Conservation (phyloP, 306 rosid species). For the Cucurbita maxima region DNA sequence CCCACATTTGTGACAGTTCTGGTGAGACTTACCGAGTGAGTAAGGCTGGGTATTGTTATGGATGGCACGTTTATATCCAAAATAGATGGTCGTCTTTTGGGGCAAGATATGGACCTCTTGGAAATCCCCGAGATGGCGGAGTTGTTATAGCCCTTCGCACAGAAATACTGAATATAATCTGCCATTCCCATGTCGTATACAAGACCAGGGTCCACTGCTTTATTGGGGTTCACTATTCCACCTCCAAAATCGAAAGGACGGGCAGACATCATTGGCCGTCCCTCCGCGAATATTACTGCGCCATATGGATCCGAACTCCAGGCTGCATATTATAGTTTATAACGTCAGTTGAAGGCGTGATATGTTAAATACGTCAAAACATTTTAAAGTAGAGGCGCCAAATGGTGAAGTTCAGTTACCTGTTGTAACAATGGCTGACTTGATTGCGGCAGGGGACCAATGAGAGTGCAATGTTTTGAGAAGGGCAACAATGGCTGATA, state of each 20-base stretch:
- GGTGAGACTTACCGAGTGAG: background rate
- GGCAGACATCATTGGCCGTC: background rate
- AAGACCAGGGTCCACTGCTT: background rate
- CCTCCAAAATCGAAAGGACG: background rate
- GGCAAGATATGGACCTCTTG: background rate
- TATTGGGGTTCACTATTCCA: background rate
- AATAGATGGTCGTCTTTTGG: background rate
- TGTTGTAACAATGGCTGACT: conserved; percentile 15
- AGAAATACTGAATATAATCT: background rate
- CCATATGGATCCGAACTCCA: background rate
- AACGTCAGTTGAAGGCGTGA: background rate
- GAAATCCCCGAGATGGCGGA: background rate
- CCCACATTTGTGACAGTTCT: background rate
- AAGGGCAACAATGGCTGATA: conserved; percentile 21
- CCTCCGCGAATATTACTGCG: background rate
- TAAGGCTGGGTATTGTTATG: background rate
- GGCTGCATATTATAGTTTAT: background rate
- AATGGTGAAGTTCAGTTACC: conserved; percentile 1
- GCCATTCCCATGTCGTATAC: background rate
- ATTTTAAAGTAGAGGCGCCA: background rate
- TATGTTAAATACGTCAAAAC: background rate
- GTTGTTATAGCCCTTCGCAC: background rate
- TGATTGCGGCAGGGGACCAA: conserved; percentile 14
- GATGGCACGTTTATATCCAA: background rate
- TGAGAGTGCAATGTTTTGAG: conserved; percentile 13